Evolutionary conservation across 129 eudicot species (phyloP), one percentile per base, ranked within the genome.

Genomic region (Centrapalus pauciflorus): DNA sequence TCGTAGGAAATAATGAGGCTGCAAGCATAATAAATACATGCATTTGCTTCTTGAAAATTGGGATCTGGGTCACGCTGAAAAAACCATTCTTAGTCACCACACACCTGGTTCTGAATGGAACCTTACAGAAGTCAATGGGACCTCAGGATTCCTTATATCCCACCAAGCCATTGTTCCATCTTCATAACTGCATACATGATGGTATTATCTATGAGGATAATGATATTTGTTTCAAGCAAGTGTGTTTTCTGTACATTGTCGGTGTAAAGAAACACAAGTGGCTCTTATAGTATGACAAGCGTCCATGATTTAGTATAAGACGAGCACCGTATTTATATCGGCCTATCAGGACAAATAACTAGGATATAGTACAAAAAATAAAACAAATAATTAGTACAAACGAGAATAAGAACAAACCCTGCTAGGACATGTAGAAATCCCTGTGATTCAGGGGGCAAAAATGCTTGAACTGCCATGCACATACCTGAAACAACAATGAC

Each of bases 141-240:
- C 35, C 40, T 45, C 74, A 0, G 86, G 70, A 69, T 86, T 86
- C 62, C 95, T 80, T 37, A 83, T 51, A 72, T 86, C 95, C 95
- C 95, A 86, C 89, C 86, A 86, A n/a, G 57, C 74, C 76, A 86
- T 80, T 21, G 86, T 67, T 61, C 95, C 95, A 68, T 86, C 95
- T 63, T 87, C 90, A 45, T 80, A 81, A 11, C 88, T 83, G 62
- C 28, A 17, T 48, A 6, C 2, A 16, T 17, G 7, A 48, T 4
- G 19, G 25, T 48, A 5, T 48, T 16, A 7, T 6, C 14, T 10
- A 45, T 45, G 24, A 16, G 52, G 14, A 16, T 48, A 23, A 17
- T 48, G 24, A 48, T 17, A 46, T 46, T 46, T 46, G 8, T 5
- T 46, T 46, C 7, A 9, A 4, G 23, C 3, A 16, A 24, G 17